phyloP scores from a whole-genome alignment of 768 basidiomycete genomes.

The Suillus subluteus region DNA sequence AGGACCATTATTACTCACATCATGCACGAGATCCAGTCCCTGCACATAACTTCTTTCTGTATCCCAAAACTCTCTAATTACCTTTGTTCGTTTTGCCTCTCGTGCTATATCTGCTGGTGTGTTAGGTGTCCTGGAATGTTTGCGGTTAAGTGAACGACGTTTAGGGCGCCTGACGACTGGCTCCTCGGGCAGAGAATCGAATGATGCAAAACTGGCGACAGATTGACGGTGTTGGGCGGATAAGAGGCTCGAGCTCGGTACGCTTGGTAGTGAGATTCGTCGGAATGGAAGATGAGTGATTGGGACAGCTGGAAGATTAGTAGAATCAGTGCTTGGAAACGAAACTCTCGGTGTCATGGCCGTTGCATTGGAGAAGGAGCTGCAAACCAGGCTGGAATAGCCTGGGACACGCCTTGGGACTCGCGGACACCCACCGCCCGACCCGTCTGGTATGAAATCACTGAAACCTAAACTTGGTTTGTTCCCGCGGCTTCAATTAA shows the following conservation, averaged over 20 bases:
- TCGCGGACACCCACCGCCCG: not conserved
- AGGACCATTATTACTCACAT: slow-evolving; percentile 48
- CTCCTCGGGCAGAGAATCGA: slow-evolving; percentile 71
- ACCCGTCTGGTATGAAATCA: slow-evolving; percentile 5
- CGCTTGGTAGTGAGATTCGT: slow-evolving; percentile 61
- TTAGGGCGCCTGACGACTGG: slow-evolving; percentile 31
- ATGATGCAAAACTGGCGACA: slow-evolving; percentile 70
- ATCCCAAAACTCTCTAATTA: slow-evolving; percentile 80
- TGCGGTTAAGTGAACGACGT: slow-evolving; percentile 39
- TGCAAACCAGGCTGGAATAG: not conserved
- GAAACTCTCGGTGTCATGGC: slow-evolving; percentile 28
- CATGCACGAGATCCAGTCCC: slow-evolving; percentile 82
- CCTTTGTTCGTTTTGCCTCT: slow-evolving; percentile 61
- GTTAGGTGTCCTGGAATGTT: not conserved
- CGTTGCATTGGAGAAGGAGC: slow-evolving; percentile 23
- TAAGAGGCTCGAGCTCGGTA: slow-evolving; percentile 53
- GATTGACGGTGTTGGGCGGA: slow-evolving; percentile 55
- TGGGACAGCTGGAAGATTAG: slow-evolving; percentile 33
- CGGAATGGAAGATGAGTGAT: slow-evolving; percentile 62
- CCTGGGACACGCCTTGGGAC: not conserved
- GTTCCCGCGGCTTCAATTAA: too few relatives aligned
- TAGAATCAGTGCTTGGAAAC: slow-evolving; percentile 36
- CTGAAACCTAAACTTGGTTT: slow-evolving; percentile 6
- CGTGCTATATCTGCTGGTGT: slow-evolving; percentile 49
- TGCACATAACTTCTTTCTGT: slow-evolving; percentile 83